Evolutionary conservation across 345 rosid genomes (phyloP).

Genomic region (Xanthoceras sorbifolium): DNA sequence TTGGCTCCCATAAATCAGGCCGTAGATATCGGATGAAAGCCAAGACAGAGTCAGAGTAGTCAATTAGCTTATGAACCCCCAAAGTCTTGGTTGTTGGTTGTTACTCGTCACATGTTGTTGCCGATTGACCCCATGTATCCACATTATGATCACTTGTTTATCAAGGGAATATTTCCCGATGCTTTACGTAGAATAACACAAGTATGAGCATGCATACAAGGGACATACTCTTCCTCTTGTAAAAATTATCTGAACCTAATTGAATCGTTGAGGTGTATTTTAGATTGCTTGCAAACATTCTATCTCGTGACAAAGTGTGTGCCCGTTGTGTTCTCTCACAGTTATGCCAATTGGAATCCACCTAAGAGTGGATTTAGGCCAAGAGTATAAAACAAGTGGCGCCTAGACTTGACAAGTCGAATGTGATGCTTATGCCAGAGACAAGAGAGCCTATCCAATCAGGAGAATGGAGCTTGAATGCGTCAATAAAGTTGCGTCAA

Average conservation of each 20-base stretch:
- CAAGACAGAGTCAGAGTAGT: constrained; percentile 40
- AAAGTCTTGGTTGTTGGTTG: constrained; percentile 15
- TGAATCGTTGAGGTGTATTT: constrained; percentile 53
- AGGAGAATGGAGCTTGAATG: too few relatives aligned
- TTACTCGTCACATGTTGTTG: background rate
- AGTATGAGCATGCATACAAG: background rate
- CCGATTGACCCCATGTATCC: too few relatives aligned
- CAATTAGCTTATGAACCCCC: background rate
- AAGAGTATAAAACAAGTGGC: too few relatives aligned
- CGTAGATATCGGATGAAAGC: constrained; percentile 64
- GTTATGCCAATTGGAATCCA: too few relatives aligned
- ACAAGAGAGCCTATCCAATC: too few relatives aligned
- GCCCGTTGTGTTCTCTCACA: too few relatives aligned
- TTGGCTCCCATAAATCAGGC: constrained; percentile 31
- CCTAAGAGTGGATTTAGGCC: too few relatives aligned
- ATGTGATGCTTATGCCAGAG: too few relatives aligned
- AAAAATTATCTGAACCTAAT: too few relatives aligned
- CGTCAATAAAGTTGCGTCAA: too few relatives aligned
- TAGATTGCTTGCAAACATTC: too few relatives aligned
- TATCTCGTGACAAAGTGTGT: background rate
- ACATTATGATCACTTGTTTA: background rate
- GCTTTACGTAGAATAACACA: background rate
- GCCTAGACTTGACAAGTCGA: too few relatives aligned
- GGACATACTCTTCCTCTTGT: background rate
- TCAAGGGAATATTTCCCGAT: background rate